Evolutionary conservation across 495 filamentous ascomycete genomes (phyloP).

Genomic region (Penicillium silybi): DNA sequence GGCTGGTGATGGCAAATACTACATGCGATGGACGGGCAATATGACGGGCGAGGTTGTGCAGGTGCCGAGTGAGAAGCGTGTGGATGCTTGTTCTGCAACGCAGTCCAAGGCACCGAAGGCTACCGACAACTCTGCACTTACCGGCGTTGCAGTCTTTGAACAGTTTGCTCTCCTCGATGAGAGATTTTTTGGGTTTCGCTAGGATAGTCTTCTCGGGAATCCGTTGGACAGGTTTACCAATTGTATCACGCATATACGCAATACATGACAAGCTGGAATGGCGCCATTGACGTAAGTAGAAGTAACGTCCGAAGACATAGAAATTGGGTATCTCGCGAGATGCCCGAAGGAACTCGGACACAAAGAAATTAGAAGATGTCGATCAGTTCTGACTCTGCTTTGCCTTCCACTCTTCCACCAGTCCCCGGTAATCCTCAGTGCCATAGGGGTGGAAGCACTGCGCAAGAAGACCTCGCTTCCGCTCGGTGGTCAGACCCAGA

Average conservation of each 20-base stretch:
- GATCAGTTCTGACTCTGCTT: slow-evolving; percentile 2
- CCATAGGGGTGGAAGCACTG: slow-evolving; percentile 56
- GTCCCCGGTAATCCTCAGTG: slow-evolving; percentile 55
- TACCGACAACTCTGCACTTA: background rate
- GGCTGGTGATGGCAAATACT: slow-evolving; percentile 17
- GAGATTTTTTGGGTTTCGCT: background rate
- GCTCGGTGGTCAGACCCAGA: slow-evolving; percentile 48
- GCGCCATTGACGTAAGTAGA: background rate
- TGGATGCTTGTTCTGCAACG: background rate
- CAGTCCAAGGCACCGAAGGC: background rate
- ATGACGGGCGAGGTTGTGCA: slow-evolving; percentile 17
- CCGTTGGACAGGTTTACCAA: background rate
- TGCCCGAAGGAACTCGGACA: slow-evolving; percentile 2
- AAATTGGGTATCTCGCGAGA: slow-evolving; percentile 13
- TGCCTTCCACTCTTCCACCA: slow-evolving; percentile 54
- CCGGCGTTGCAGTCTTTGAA: slow-evolving; percentile 21
- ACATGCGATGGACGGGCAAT: slow-evolving; percentile 26
- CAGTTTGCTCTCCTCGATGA: slow-evolving; percentile 15
- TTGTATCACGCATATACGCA: background rate
- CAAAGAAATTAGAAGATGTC: background rate
- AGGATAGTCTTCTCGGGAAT: background rate
- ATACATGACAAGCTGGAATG: background rate
- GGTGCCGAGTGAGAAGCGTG: background rate
- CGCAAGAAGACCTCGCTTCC: slow-evolving; percentile 43
- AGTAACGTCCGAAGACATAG: background rate